phyloP scores from a whole-genome alignment of 768 basidiomycete species.

The Tricholoma flavovirens region DNA sequence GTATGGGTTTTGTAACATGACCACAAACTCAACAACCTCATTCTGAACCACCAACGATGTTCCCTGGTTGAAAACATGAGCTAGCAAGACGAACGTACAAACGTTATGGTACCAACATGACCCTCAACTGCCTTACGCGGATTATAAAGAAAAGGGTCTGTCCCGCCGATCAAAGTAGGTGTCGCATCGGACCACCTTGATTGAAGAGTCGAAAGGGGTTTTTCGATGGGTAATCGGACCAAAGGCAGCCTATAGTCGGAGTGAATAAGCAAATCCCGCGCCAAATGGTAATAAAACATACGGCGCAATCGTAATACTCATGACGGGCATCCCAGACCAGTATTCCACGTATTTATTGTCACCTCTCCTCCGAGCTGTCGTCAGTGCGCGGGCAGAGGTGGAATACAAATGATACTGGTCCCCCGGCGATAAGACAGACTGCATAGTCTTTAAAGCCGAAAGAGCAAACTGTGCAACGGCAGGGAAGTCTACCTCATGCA shows the following conservation, averaged over 20 bases:
- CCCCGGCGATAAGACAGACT: slow-evolving; percentile 57
- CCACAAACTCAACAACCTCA: slow-evolving; percentile 74
- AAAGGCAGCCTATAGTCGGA: slow-evolving; percentile 51
- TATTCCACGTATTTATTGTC: slow-evolving; percentile 67
- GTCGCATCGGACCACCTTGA: slow-evolving; percentile 32
- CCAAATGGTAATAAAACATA: slow-evolving; percentile 30
- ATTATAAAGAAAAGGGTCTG: slow-evolving; percentile 89
- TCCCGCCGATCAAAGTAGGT: slow-evolving; percentile 51
- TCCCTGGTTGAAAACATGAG: slow-evolving; percentile 29
- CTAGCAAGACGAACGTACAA: background rate
- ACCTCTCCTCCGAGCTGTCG: slow-evolving; percentile 73
- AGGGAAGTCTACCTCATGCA: slow-evolving; percentile 56
- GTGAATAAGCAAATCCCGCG: slow-evolving; percentile 4
- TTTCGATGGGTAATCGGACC: slow-evolving; percentile 69
- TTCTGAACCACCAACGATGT: slow-evolving; percentile 72
- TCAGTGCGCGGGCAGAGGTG: slow-evolving; percentile 66
- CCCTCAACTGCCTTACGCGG: slow-evolving; percentile 59
- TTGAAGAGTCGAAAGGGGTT: slow-evolving; percentile 52
- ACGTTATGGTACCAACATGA: slow-evolving; percentile 40
- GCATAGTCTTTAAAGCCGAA: slow-evolving; percentile 75
- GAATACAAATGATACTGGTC: slow-evolving; percentile 81
- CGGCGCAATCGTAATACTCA: slow-evolving; percentile 76
- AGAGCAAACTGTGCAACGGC: slow-evolving; percentile 85
- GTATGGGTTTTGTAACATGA: slow-evolving; percentile 88
- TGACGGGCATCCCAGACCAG: slow-evolving; percentile 79